Percentiles rank a stretch among this genome's conserved stretches.
Conservation (phyloP, 2,329 filamentous ascomycete species). For the Exophiala xenobiotica region DNA sequence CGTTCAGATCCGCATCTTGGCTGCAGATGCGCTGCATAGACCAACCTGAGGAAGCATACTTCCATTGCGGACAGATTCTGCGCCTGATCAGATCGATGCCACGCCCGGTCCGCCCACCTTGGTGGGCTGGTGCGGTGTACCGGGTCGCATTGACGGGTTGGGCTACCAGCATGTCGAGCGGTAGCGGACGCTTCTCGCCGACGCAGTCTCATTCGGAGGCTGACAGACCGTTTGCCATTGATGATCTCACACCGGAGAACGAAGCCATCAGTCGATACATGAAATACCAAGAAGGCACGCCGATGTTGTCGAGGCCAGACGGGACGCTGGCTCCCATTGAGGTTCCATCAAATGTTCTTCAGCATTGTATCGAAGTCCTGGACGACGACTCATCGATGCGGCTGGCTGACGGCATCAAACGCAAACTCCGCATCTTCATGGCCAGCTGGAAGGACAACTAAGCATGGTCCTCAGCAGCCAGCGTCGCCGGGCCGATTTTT, state of each 20-base stretch:
- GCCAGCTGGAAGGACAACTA: constrained; percentile 34
- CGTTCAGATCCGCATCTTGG: constrained; percentile 56
- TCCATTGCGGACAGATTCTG: constrained; percentile 67
- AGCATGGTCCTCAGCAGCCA: neutral
- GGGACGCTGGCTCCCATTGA: constrained; percentile 50
- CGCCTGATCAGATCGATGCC: constrained; percentile 62
- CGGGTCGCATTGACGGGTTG: constrained; percentile 64
- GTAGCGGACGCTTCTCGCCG: constrained; percentile 40
- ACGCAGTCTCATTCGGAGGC: constrained; percentile 33
- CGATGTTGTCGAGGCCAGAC: constrained; percentile 52
- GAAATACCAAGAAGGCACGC: constrained; percentile 54
- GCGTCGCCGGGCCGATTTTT: neutral
- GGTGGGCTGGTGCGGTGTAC: constrained; percentile 71
- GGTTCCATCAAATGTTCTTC: constrained; percentile 50
- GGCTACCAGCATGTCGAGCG: constrained; percentile 59
- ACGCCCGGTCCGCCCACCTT: constrained; percentile 60
- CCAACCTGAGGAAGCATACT: constrained; percentile 62
- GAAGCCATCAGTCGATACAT: constrained; percentile 52
- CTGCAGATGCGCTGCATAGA: constrained; percentile 63
- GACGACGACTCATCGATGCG: constrained; percentile 53
- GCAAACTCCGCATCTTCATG: constrained; percentile 50
- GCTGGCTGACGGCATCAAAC: constrained; percentile 55
- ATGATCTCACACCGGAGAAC: constrained; percentile 52
- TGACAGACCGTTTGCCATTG: constrained; percentile 50
- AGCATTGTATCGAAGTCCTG: constrained; percentile 54